Conservation (phyloP, 2,329 filamentous ascomycete genomes). For the Colletotrichum viniferum region DNA sequence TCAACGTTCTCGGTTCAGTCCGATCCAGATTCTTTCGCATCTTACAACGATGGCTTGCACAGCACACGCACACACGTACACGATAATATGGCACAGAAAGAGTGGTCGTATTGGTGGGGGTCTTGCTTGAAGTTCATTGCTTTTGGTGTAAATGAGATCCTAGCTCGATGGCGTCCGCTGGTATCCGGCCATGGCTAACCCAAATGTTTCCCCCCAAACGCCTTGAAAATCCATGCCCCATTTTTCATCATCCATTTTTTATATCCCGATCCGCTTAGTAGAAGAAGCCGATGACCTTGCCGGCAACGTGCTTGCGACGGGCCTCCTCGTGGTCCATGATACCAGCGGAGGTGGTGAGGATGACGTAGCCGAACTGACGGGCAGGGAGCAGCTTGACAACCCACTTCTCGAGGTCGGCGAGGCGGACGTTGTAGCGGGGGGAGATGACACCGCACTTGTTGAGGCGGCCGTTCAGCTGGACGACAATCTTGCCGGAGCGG, state of each 20-base stretch:
- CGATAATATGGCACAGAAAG: not conserved
- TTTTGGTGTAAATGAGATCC: constrained; percentile 36
- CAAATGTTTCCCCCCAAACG: constrained; percentile 37
- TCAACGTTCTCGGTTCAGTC: too few relatives aligned
- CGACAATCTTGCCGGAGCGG: constrained; percentile 99
- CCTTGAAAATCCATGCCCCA: constrained; percentile 37
- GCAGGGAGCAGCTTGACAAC: constrained; percentile 98
- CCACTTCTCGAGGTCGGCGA: constrained; percentile 99
- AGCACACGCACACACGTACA: not conserved
- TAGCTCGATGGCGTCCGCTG: constrained; percentile 33
- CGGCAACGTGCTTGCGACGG: constrained; percentile 82
- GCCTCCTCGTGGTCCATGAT: constrained; percentile 99
- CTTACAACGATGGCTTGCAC: too few relatives aligned
- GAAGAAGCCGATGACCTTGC: constrained; percentile 99
- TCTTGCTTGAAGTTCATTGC: constrained; percentile 31
- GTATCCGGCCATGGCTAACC: constrained; percentile 39
- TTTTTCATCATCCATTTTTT: constrained; percentile 25
- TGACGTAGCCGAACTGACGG: constrained; percentile 99
- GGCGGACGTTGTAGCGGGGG: constrained; percentile 98
- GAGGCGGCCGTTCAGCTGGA: constrained; percentile 96
- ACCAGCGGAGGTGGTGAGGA: constrained; percentile 77
- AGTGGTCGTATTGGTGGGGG: constrained; percentile 18
- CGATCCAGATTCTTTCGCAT: too few relatives aligned
- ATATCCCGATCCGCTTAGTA: constrained; percentile 66
- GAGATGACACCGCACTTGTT: constrained; percentile 99